Evolutionary conservation across 2,329 filamentous ascomycete species (phyloP).

Genomic region (Setomelanomma holmii): DNA sequence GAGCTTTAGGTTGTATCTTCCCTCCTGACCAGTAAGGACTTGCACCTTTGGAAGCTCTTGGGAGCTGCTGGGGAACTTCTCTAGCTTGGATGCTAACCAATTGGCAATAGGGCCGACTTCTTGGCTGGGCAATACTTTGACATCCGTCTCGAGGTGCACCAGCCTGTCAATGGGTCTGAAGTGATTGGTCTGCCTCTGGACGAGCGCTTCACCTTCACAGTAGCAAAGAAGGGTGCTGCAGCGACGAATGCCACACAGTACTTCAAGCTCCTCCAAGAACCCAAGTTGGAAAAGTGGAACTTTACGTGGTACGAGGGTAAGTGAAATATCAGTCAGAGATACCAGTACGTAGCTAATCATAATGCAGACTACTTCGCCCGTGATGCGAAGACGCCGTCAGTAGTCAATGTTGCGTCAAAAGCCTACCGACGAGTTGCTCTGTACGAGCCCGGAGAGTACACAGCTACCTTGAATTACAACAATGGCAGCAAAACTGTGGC

Average conservation of each 20-base stretch:
- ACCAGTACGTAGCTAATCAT: slow-evolving; percentile 8
- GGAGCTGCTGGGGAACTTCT: slow-evolving; percentile 7
- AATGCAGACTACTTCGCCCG: slow-evolving; percentile 72
- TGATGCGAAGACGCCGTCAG: slow-evolving; percentile 70
- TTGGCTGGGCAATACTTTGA: slow-evolving; percentile 85
- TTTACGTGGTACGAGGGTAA: slow-evolving; percentile 82
- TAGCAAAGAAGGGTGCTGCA: slow-evolving; percentile 67
- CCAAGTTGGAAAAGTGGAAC: slow-evolving; percentile 78
- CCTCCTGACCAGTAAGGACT: slow-evolving; percentile 63
- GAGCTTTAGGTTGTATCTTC: slow-evolving; percentile 56
- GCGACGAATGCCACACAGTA: slow-evolving; percentile 67
- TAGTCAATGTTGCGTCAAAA: slow-evolving; percentile 83
- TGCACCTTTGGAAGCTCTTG: slow-evolving; percentile 2
- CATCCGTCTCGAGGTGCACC: slow-evolving; percentile 82
- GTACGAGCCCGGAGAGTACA: slow-evolving; percentile 80
- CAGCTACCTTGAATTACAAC: slow-evolving; percentile 78
- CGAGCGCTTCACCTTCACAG: slow-evolving; percentile 76
- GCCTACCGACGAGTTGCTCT: slow-evolving; percentile 77
- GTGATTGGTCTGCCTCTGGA: slow-evolving; percentile 75
- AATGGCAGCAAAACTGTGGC: slow-evolving; percentile 73
- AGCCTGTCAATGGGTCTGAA: slow-evolving; percentile 81
- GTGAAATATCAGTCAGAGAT: slow-evolving; percentile 9
- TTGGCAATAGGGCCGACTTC: slow-evolving; percentile 69
- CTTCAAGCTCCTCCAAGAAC: slow-evolving; percentile 74
- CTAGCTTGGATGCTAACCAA: slow-evolving; percentile 4